Conservation (phyloP, 768 basidiomycete genomes). For the Mycena vitilis region DNA sequence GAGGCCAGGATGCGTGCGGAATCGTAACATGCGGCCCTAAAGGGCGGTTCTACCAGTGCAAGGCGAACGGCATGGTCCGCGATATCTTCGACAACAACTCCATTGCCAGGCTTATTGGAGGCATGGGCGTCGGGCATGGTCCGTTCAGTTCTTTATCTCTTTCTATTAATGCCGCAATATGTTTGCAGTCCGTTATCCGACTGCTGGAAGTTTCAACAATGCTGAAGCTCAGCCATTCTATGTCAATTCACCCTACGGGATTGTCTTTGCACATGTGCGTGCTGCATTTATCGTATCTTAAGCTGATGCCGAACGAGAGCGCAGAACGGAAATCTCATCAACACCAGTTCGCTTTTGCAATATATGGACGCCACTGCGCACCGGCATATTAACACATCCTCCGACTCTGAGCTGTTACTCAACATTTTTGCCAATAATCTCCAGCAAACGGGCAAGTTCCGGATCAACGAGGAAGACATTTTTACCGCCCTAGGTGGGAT, state of each 20-base stretch:
- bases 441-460: conserved; percentile 98
- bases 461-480: conserved; percentile 99
- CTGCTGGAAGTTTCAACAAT: conserved; percentile 96
- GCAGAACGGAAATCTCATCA: conserved; percentile 98
- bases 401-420: conserved; percentile 96
- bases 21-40: conserved; percentile 96
- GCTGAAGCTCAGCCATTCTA: conserved; percentile 99
- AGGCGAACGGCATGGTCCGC: conserved; percentile 99
- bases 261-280: conserved; percentile 93
- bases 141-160: conserved; percentile 38
- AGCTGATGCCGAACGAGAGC: conserved; percentile 23
- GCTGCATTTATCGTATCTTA: conserved; percentile 4
- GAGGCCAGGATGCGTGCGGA: conserved; percentile 98
- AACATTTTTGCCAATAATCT: conserved; percentile 98
- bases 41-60: conserved; percentile 97
- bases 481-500: conserved; percentile 93
- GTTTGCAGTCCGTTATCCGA: conserved; percentile 90
- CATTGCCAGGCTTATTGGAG: conserved; percentile 82
- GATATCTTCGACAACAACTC: conserved; percentile 92
- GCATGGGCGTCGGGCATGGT: conserved; percentile 99
- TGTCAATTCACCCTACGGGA: conserved; percentile 99
- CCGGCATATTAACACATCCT: conserved; percentile 98
- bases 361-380: conserved; percentile 97
- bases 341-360: conserved; percentile 86
- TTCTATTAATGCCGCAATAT: conserved; percentile 25